Evolutionary conservation across 1,284 basidiomycete genomes (phyloP).

Genomic region (Heterobasidion parviporum): DNA sequence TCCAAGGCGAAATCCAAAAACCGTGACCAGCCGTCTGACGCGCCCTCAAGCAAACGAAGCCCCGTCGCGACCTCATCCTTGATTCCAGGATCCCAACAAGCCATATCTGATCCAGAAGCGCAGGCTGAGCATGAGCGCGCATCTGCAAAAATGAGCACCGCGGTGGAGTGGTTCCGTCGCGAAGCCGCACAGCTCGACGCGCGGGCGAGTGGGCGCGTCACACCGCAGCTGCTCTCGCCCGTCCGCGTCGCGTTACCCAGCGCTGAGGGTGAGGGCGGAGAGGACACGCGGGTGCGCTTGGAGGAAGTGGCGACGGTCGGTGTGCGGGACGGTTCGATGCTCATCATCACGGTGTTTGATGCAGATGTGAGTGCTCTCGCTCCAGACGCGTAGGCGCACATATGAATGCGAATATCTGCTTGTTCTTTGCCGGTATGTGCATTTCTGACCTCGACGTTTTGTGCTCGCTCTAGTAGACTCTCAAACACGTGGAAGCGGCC

Average conservation of each 20-base stretch:
- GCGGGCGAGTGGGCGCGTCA: conserved; percentile 68
- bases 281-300: conserved; percentile 25
- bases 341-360: conserved; percentile 69
- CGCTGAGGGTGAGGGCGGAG: conserved; percentile 4
- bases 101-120: conserved; percentile 39
- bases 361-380: conserved; percentile 44
- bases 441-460: conserved; percentile 1
- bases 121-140: conserved; percentile 19
- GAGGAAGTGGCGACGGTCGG: conserved; percentile 73
- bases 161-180: conserved; percentile 63
- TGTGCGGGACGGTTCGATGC: conserved; percentile 61
- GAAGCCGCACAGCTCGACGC: conserved; percentile 59
- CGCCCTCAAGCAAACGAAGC: conserved; percentile 22
- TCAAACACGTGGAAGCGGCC: conserved; percentile 65
- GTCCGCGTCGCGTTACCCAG: conserved; percentile 49
- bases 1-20: conserved; percentile 8
- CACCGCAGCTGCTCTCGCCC: conserved; percentile 59
- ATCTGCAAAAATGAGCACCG: conserved; percentile 53
- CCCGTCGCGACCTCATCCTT: conserved; percentile 33
- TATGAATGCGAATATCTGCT: background rate
- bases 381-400: background rate
- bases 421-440: background rate
- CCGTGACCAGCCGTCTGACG: background rate
- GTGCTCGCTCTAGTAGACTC: conserved; percentile 40
- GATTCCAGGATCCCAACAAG: conserved; percentile 48